Base-by-base conservation (phyloP, 768 basidiomycete genomes). In the Termitomyces sp. region DNA sequence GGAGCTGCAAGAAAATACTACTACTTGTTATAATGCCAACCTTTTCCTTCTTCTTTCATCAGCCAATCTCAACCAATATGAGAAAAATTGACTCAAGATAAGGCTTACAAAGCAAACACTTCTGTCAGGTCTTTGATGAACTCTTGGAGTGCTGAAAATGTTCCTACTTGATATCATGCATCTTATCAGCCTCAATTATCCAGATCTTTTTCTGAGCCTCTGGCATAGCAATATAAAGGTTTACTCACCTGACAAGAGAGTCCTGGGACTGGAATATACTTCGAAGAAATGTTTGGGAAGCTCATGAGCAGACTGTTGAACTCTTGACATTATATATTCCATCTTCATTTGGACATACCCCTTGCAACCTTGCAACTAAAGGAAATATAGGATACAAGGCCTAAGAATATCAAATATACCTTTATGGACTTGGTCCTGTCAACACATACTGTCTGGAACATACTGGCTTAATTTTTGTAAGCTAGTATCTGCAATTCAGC, bases 131-230 rank as follows among this genome's bases (percentile, higher is more conserved):
- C 61, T 81, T 17, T 0, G 65, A 49, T 0, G 65, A 77, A n/a
- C n/a, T n/a, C n/a, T n/a, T 11, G 61, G 65, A 0, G 49, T 76
- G 2, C 76, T 75, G 0, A 28, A 46, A 0, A 67, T 65, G 23
- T 79, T 78, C 60, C 55, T 65, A 0, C 64, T 69, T 0, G 77
- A 81, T 55, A 14, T 70, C 0, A 81, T 81, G 77, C 75, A 79
- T 57, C 64, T 75, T 0, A 19, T 65, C 3, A 56, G 57, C 4
- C 57, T 75, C 48, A 70, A 69, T 23, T 67, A 79, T 46, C 69
- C 70, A 3, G 75, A 78, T 19, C 65, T 79, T 1, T 40, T 79
- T 38, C 2, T 79, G 49, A 4, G 48, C 21, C 40, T 75, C 54
- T 63, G 73, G 78, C 59, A 71, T 61, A 68, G 67, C 51, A 66